Evolutionary conservation across 2,329 filamentous ascomycete species (phyloP).

Genomic region (Clarireedia sp.): DNA sequence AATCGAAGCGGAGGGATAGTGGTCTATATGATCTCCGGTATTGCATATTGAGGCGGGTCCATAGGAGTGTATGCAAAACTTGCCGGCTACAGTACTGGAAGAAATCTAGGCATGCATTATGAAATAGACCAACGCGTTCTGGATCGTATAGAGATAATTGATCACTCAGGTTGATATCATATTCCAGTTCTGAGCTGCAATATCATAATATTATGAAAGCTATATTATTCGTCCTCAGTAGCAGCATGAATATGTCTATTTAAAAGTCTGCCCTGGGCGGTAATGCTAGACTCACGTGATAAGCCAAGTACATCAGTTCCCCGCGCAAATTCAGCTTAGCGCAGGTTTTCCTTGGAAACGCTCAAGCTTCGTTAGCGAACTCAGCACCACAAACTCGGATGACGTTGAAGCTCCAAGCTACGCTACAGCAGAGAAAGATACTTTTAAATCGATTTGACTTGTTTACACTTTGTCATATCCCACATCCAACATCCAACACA

Average conservation of each 20-base stretch:
- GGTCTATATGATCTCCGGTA: not conserved
- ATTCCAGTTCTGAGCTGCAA: too few species aligned
- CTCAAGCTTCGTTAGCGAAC: not conserved
- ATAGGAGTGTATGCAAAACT: not conserved
- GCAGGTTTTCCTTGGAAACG: conserved; percentile 9
- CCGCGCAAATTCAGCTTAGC: not conserved
- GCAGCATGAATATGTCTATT: too few species aligned
- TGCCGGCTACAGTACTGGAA: not conserved
- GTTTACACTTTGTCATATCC: conserved; percentile 3
- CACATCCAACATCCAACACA: not conserved
- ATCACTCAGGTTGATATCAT: too few species aligned
- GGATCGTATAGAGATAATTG: too few species aligned
- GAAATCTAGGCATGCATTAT: too few species aligned
- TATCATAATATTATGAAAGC: too few species aligned
- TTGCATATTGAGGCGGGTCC: not conserved
- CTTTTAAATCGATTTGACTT: not conserved
- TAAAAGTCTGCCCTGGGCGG: too few species aligned
- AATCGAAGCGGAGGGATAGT: conserved; percentile 63
- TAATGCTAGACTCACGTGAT: not conserved
- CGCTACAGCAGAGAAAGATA: conserved; percentile 4
- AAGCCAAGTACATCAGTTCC: not conserved
- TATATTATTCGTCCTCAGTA: too few species aligned
- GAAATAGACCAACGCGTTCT: too few species aligned
- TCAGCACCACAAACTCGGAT: conserved; percentile 1
- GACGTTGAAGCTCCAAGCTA: conserved; percentile 15